Evolutionary conservation across 2,329 filamentous ascomycete species (phyloP).

Genomic region (Huntiella bhutanensis): DNA sequence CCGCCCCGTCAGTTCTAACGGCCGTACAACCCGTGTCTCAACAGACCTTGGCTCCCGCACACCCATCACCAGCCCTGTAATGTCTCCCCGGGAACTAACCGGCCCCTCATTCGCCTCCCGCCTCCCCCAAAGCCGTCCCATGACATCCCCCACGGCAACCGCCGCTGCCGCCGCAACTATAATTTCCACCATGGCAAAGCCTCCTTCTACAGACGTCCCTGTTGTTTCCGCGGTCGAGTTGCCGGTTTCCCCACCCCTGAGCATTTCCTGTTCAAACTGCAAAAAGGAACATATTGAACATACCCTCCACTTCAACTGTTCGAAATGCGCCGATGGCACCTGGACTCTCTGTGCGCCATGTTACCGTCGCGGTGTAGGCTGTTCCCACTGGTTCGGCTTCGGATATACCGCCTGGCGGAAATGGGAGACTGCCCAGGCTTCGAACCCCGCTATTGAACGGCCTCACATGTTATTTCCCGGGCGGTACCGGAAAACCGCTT

Average conservation of each 20-base stretch:
- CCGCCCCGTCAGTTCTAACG: conserved; percentile 23
- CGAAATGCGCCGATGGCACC: conserved; percentile 45
- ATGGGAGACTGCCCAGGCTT: conserved; percentile 36
- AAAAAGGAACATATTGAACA: conserved; percentile 58
- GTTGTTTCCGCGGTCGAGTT: background rate
- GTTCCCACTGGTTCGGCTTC: conserved; percentile 77
- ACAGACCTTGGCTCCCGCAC: conserved; percentile 28
- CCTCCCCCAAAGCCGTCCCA: too few species aligned
- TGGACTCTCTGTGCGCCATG: conserved; percentile 70
- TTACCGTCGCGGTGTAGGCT: conserved; percentile 60
- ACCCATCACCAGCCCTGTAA: background rate
- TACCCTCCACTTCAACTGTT: conserved; percentile 69
- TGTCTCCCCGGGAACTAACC: too few species aligned
- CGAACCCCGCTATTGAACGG: conserved; percentile 22
- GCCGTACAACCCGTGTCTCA: conserved; percentile 40
- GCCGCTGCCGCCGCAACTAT: background rate
- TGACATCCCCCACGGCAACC: too few species aligned
- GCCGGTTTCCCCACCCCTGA: conserved; percentile 34
- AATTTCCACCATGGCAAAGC: background rate
- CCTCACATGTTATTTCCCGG: conserved; percentile 41
- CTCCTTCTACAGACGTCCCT: background rate
- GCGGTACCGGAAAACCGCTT: conserved; percentile 26
- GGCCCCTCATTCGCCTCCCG: too few species aligned
- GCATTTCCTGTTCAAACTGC: conserved; percentile 56
- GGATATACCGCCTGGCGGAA: conserved; percentile 49